phyloP scores from a whole-genome alignment of 768 basidiomycete genomes.

The Pleurotus eryngii region DNA sequence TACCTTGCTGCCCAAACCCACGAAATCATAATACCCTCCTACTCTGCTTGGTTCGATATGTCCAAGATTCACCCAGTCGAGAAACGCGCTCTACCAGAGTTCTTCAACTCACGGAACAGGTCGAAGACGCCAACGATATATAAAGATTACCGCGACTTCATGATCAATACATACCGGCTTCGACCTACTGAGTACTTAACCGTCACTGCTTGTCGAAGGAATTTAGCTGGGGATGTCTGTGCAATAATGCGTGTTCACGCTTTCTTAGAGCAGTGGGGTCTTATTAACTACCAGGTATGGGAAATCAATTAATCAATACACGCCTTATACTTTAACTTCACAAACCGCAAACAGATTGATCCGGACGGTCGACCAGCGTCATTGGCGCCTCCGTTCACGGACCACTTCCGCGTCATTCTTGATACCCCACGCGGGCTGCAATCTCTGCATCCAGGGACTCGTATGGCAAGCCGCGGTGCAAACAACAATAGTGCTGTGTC shows the following conservation, averaged over 20 bases:
- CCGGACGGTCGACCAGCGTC: conserved; percentile 93
- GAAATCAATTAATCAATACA: conserved; percentile 1
- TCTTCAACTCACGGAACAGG: conserved; percentile 94
- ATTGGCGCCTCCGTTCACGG: conserved; percentile 95
- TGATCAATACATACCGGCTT: conserved; percentile 97
- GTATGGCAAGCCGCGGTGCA: conserved; percentile 43
- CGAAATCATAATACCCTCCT: conserved; percentile 95
- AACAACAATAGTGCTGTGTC: conserved; percentile 42
- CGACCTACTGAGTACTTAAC: conserved; percentile 95
- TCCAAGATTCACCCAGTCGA: conserved; percentile 91
- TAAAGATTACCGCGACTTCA: conserved; percentile 99
- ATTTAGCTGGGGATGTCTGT: conserved; percentile 96
- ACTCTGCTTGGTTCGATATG: conserved; percentile 98
- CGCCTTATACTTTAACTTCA: conserved; percentile 7
- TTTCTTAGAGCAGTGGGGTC: conserved; percentile 97
- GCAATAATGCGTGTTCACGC: conserved; percentile 99
- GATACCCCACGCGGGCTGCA: conserved; percentile 96
- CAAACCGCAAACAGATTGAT: conserved; percentile 66
- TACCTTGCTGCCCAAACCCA: conserved; percentile 98
- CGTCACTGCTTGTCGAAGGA: conserved; percentile 93
- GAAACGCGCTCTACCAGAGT: conserved; percentile 89
- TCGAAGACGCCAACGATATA: conserved; percentile 96
- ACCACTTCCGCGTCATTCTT: conserved; percentile 96
- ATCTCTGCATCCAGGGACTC: conserved; percentile 84
- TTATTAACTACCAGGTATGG: conserved; percentile 95